Evolutionary conservation across 352 stramenopile species (phyloP), one percentile per base, ranked within the genome.

Genomic region (Pythium angustatum): DNA sequence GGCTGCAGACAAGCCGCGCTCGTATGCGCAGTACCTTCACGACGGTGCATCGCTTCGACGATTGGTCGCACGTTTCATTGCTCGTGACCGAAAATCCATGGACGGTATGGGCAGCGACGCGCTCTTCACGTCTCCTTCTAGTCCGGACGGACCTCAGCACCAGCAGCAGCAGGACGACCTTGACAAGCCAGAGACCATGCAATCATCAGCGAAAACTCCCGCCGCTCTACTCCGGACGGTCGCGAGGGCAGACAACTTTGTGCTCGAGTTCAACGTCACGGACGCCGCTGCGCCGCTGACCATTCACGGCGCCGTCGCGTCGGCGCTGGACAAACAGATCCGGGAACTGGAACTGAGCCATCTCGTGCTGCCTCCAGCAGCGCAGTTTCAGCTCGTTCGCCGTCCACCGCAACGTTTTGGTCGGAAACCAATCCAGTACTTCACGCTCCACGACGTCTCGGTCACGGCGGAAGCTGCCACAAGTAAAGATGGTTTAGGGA

Each of bases 321-420:
- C 79, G 11, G 48, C 68, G 2, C 72, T 95, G 26, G 86, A 95
- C 17, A 89, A 88, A 40, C 77, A 74, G 43, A 61, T 87, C 43
- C 81, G 78, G 11, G 84, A 93, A 53, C 55, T 93, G 8, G 83
- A 90, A 28, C 69, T 73, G 5, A 87, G 69, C 28, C 71, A 90
- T 43, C 66, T 96, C 2, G 48, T 62, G 0, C 63, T 96, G n/a
- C 89, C 87, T 19, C 36, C 59, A 0, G 33, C 89, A 38, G 69
- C 71, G n/a, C 90, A 87, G 50, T 86, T 81, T 48, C 89, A 97
- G 62, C 71, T 97, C 24, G 58, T 97, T n/a, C 81, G 78, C 34
- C 72, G 80, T 12, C 88, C 90, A 10, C 71, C 71, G 1, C 76
- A 88, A 30, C 78, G 89, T 0, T 88, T 87, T 55, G 48, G 81